Percentiles rank a stretch among this genome's conserved stretches.
Conservation (phyloP, 805 yeast genomes). For the Starmerella geochares region DNA sequence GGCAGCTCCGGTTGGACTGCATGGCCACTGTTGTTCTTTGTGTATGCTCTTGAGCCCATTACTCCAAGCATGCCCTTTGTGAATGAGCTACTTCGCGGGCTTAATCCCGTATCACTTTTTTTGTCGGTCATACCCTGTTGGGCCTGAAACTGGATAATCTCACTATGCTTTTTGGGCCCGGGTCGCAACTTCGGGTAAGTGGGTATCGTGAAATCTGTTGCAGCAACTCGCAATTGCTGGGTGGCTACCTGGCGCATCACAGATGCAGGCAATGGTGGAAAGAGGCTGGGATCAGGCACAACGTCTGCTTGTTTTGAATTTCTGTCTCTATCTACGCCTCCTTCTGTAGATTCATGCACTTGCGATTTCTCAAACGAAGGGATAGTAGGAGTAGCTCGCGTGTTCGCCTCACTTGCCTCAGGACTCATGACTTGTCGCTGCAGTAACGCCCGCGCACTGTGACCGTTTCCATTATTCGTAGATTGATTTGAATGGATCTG, state of each 20-base stretch:
- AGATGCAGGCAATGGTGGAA: background rate
- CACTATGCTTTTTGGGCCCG: background rate
- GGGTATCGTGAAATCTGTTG: background rate
- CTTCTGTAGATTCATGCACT: background rate
- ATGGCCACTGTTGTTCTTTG: background rate
- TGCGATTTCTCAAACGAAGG: too few species aligned
- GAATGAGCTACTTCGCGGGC: background rate
- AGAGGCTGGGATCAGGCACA: background rate
- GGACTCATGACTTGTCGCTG: too few species aligned
- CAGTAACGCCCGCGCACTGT: too few species aligned
- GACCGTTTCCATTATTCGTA: too few species aligned
- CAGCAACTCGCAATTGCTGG: background rate
- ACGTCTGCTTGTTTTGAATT: background rate
- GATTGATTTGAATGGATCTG: too few species aligned
- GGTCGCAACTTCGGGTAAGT: background rate
- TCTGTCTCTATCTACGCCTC: background rate
- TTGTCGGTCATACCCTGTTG: background rate
- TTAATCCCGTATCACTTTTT: background rate
- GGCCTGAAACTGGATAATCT: background rate
- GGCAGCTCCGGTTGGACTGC: slow-evolving; percentile 2
- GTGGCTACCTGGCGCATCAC: background rate
- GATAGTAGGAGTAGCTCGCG: too few species aligned
- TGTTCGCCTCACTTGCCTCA: too few species aligned
- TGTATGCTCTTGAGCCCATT: background rate
- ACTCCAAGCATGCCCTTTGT: background rate